Conservation (phyloP, 1,284 basidiomycete genomes). For the Moesziomyces sp. region DNA sequence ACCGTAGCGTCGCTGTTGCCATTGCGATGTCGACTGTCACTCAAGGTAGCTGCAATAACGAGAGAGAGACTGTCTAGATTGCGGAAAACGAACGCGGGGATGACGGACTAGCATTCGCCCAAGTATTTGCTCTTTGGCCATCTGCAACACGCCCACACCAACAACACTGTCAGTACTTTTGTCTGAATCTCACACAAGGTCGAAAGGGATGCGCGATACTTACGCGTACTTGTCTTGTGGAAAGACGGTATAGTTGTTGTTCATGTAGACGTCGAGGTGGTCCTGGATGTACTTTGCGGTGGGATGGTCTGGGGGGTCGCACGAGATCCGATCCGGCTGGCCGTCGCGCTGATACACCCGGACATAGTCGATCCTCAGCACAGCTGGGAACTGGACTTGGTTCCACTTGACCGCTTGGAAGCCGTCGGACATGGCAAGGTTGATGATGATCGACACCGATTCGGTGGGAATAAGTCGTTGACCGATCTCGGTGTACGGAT, state of each 20-base stretch:
- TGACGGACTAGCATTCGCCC: slow-evolving; percentile 27
- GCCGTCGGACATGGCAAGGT: slow-evolving; percentile 56
- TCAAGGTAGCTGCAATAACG: too few species aligned
- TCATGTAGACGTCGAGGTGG: slow-evolving; percentile 61
- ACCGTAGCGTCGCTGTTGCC: too few species aligned
- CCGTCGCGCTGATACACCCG: slow-evolving; percentile 58
- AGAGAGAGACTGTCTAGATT: too few species aligned
- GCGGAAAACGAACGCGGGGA: too few species aligned
- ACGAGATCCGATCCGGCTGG: slow-evolving; percentile 38
- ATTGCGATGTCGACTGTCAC: too few species aligned
- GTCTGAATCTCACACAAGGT: background rate
- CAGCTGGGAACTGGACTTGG: slow-evolving; percentile 69
- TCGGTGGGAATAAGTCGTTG: slow-evolving; percentile 57
- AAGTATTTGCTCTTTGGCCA: slow-evolving; percentile 57
- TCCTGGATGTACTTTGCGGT: slow-evolving; percentile 61
- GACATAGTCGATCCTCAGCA: slow-evolving; percentile 63
- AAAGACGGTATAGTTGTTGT: slow-evolving; percentile 47
- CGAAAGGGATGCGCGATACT: background rate
- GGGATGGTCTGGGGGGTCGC: slow-evolving; percentile 61
- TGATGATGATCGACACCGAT: slow-evolving; percentile 59
- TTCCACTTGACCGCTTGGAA: slow-evolving; percentile 52
- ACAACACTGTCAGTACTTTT: slow-evolving; percentile 26
- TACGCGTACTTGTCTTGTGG: slow-evolving; percentile 25
- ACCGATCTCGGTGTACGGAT: slow-evolving; percentile 43
- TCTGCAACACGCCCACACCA: slow-evolving; percentile 9